These are phyloP conservation scores for Aspergillus ochraceoroseus DNA, from an alignment of 2,329 filamentous ascomycete genomes.

Conservation along the genomic window DNA sequence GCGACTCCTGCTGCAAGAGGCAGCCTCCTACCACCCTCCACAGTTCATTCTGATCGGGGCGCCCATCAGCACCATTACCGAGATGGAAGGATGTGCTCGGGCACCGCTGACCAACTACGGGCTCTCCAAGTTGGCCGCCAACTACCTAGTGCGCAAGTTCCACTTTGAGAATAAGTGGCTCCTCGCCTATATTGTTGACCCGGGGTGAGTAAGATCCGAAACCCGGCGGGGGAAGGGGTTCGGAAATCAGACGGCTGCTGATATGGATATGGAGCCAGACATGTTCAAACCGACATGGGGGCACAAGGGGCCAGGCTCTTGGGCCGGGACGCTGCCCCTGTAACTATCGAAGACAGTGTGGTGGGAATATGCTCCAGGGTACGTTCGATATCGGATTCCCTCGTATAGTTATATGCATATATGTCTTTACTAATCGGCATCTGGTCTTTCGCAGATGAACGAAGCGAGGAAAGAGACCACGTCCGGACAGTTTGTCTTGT, in stretches of 20 bases:
- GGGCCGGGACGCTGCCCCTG: conserved; percentile 1
- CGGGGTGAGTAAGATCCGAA: background rate
- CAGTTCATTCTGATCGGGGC: conserved; percentile 2
- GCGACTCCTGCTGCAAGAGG: background rate
- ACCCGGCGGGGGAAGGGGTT: too few relatives aligned
- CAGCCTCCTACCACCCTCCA: background rate
- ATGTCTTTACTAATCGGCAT: too few relatives aligned
- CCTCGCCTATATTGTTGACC: background rate
- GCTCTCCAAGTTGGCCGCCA: background rate
- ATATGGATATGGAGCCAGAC: background rate
- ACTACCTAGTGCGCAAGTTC: conserved; percentile 1
- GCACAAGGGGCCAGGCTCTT: background rate
- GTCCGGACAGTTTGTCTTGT: conserved; percentile 3
- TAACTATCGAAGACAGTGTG: conserved; percentile 3
- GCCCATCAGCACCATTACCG: conserved; percentile 3
- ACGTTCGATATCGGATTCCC: too few relatives aligned
- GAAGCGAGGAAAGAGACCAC: background rate
- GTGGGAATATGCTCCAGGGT: conserved; percentile 4
- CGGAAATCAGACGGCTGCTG: background rate
- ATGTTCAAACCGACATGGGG: conserved; percentile 6
- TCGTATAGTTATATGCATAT: too few relatives aligned
- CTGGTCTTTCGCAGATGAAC: conserved; percentile 1
- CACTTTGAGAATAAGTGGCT: conserved; percentile 8
- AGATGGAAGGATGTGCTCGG: conserved; percentile 2
- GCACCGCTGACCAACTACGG: background rate